Base-by-base conservation (phyloP, 768 basidiomycete species). In the Boletus reticulatus region DNA sequence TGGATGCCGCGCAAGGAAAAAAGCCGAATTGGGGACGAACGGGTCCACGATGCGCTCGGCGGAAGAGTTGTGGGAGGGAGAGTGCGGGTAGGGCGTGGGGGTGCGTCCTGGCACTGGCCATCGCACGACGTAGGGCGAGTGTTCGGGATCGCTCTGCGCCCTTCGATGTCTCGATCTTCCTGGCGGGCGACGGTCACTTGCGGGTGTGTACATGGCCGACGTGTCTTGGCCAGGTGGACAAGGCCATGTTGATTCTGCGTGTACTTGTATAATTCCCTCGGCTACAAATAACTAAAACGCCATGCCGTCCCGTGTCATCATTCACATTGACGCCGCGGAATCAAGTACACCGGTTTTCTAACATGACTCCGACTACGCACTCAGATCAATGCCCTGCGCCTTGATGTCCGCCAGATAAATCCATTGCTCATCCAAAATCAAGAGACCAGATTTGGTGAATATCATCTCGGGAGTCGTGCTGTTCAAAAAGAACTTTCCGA, bases 401-500 rank as follows among this genome's bases (percentile, higher is more conserved):
- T 29, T 29, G 27, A 29, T 29, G 9, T 29, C 9, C 27, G 27
- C 27, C 27, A 29, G 27, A 9, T 29, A 29, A 29, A 29, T 29
- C 27, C 27, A 29, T 29, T 29, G 8, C 27, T 29, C 27, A 9
- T 29, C 0, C 8, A 29, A 29, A 29, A 29, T 9, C 27, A 29
- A 29, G 27, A 29, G 9, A 8, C 27, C 27, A 29, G 27, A 29
- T 29, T 29, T 29, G 1, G 27, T 29, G 27, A 29, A 29, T 6
- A 29, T 29, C 27, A 29, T 9, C 27, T 29, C 27, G 27, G 27
- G 8, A 2, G 27, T 29, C 27, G 27, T 29, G 27, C 86, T 89
- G 27, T 56, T 16, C 8, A 29, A 9, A 29, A 29, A 29, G 27
- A 29, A 29, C 8, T 29, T 29, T 29, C 27, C 27, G 27, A 29